phyloP scores from a whole-genome alignment of 1,284 basidiomycete species.

The Apiotrichum montevideense region DNA sequence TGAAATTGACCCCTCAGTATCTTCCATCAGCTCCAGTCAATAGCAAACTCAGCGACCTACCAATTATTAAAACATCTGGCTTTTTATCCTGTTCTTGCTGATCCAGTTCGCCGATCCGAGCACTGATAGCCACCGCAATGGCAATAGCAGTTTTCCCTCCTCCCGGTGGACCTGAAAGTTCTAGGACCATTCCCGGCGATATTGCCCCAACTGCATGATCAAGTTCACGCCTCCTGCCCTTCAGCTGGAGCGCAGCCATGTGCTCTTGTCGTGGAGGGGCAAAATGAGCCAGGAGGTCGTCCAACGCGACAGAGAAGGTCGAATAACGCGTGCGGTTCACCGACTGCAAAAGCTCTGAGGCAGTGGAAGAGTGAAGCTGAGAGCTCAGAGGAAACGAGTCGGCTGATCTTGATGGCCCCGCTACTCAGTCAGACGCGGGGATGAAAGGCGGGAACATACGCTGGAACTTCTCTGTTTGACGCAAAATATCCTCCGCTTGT shows the following conservation, averaged over 20 bases:
- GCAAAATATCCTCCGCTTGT: slow-evolving; percentile 31
- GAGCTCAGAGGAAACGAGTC: not conserved
- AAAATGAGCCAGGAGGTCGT: slow-evolving; percentile 28
- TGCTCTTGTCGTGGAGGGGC: not conserved
- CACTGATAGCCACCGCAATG: slow-evolving; percentile 32
- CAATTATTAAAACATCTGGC: slow-evolving; percentile 41
- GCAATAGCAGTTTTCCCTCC: slow-evolving; percentile 38
- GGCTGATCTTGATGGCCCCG: slow-evolving; percentile 3
- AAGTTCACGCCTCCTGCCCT: slow-evolving; percentile 14
- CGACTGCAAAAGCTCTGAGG: slow-evolving; percentile 24
- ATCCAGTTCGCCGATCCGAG: slow-evolving; percentile 15
- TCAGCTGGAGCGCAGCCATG: not conserved
- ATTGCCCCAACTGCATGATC: slow-evolving; percentile 9
- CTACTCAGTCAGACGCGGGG: not conserved
- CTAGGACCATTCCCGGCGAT: slow-evolving; percentile 37
- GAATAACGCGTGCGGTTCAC: slow-evolving; percentile 22
- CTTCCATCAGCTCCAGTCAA: slow-evolving; percentile 16
- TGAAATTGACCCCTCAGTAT: slow-evolving; percentile 42
- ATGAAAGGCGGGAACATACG: slow-evolving; percentile 12
- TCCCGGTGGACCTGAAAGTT: slow-evolving; percentile 44
- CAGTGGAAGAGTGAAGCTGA: slow-evolving; percentile 19
- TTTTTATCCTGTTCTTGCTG: slow-evolving; percentile 5
- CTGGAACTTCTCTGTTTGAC: slow-evolving; percentile 16
- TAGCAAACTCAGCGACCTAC: slow-evolving; percentile 17
- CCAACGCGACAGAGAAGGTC: slow-evolving; percentile 30